Base-by-base conservation (phyloP, 306 rosid species). In the Betula pendula region DNA sequence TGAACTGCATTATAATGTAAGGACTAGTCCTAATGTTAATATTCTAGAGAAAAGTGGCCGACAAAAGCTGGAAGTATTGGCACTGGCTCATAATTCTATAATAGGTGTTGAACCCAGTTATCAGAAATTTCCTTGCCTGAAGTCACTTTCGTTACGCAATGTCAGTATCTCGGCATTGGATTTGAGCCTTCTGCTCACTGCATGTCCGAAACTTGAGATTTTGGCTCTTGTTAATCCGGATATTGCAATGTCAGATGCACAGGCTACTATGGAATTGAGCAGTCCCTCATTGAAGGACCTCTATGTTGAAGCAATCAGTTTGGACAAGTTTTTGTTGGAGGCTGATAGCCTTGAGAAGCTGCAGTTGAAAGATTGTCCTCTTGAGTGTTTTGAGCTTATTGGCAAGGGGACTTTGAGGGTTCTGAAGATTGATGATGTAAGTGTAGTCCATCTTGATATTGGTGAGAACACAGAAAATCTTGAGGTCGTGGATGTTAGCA, bases 41-140 rank as follows among this genome's bases (percentile, higher is more conserved):
- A 84, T 93, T 66, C 86, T 93, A 52, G 97, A 93, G 75, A 87
- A 84, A 79, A 89, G 96, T 48, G 87, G 98, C 70, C 79, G 95
- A n/a, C 93, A 87, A 65, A 91, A 79, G 84, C 82, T 93, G 56
- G 88, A 93, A 80, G 83, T 75, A 42, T 75, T 93, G 55, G 77
- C 82, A 14, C 56, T 93, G 73, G 87, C 91, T 68, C 84, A 88
- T 81, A 91, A 89, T 82, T 82, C 89, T 1, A 87, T 93, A 55
- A 74, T 78, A 0, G 93, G 93, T 48, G 87, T 93, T 81, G 92
- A 93, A 68, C 96, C 96, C 17, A 82, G 83, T 80, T 88, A 82
- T 85, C 96, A 86, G 81, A 88, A 88, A 56, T 89, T 93, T 66
- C 96, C 90, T 58, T 79, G 88, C 70, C 84, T 93, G 93, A 91